Evolutionary conservation across 441 rosid species (phyloP).

Genomic region (Euphorbia celastroides): DNA sequence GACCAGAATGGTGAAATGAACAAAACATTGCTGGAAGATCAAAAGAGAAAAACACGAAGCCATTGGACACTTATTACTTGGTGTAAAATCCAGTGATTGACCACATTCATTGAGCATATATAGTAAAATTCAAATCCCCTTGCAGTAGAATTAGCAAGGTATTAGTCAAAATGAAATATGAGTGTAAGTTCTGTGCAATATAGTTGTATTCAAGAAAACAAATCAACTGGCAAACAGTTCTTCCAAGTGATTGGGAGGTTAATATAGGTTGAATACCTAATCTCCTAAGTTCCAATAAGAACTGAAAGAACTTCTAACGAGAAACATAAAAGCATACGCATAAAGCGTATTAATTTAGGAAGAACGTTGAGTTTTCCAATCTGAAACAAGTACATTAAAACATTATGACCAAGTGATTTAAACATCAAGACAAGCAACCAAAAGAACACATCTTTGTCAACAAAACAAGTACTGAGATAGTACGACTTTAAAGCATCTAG

Average conservation of each 20-base stretch:
- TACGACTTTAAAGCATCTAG: slow-evolving; percentile 3
- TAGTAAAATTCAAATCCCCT: background rate
- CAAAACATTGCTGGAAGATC: background rate
- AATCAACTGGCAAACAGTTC: background rate
- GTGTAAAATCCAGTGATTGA: background rate
- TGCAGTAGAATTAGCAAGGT: background rate
- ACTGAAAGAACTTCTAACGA: too few relatives aligned
- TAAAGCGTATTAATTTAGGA: background rate
- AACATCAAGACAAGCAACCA: background rate
- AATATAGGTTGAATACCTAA: background rate
- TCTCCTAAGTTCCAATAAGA: background rate
- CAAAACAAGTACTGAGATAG: slow-evolving; percentile 1
- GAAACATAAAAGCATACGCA: background rate
- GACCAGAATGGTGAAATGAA: background rate
- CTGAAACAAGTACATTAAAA: background rate
- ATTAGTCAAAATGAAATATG: background rate
- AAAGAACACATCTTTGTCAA: slow-evolving; percentile 1
- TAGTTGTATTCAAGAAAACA: background rate
- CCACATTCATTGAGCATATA: background rate
- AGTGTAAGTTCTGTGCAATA: background rate
- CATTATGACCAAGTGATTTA: background rate
- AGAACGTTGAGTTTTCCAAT: background rate
- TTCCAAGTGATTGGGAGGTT: too few relatives aligned
- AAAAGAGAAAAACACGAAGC: background rate
- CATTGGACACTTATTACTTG: background rate